Conservation (phyloP, 1,284 basidiomycete genomes). For the Austroboletus olivaceoglutinosus region DNA sequence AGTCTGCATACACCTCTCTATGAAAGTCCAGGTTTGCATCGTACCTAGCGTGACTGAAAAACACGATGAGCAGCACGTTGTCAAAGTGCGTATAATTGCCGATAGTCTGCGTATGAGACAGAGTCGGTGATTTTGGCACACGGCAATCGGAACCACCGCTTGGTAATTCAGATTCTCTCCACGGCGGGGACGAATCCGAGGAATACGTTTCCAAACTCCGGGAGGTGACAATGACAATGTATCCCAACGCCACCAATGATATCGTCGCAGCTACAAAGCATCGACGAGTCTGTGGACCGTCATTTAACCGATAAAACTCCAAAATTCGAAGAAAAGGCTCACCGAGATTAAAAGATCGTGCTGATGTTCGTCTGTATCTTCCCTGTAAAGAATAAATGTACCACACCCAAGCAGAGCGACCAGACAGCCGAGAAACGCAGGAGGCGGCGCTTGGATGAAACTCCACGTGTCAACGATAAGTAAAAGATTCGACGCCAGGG, state of each 20-base stretch:
- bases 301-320: background rate
- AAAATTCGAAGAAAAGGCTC: background rate
- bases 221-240: slow-evolving; percentile 3
- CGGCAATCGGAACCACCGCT: slow-evolving; percentile 8
- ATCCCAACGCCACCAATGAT: slow-evolving; percentile 11
- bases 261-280: slow-evolving; percentile 3
- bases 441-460: background rate
- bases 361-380: slow-evolving; percentile 2
- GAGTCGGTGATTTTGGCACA: slow-evolving; percentile 1
- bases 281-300: slow-evolving; percentile 8
- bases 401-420: slow-evolving; percentile 11
- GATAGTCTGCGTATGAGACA: slow-evolving; percentile 8
- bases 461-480: slow-evolving; percentile 13
- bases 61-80: slow-evolving; percentile 45
- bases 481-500: slow-evolving; percentile 10
- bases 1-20: slow-evolving; percentile 44
- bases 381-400: slow-evolving; percentile 2
- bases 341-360: slow-evolving; percentile 15
- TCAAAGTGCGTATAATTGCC: slow-evolving; percentile 39
- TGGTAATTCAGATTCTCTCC: background rate
- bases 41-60: slow-evolving; percentile 51
- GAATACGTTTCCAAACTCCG: background rate
- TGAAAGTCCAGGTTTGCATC: slow-evolving; percentile 47
- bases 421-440: slow-evolving; percentile 17
- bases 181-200: slow-evolving; percentile 1